phyloP scores from a whole-genome alignment of 2,329 filamentous ascomycete genomes.

The Macroventuria anomochaeta region DNA sequence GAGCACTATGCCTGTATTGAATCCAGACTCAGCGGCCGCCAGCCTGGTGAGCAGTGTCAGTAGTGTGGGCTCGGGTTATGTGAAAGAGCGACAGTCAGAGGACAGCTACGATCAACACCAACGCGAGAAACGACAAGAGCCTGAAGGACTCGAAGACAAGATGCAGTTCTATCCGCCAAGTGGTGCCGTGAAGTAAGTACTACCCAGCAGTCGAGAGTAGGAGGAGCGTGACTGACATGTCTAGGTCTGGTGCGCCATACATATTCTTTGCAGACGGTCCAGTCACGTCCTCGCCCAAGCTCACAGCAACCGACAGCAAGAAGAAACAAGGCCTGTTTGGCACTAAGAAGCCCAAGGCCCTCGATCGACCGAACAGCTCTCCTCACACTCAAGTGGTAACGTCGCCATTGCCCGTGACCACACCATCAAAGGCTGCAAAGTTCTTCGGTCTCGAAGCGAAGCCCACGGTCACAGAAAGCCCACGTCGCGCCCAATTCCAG shows the following conservation, averaged over 20 bases:
- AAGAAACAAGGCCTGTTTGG: constrained; percentile 28
- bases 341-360: constrained; percentile 20
- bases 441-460: constrained; percentile 25
- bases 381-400: constrained; percentile 2
- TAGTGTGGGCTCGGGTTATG: not conserved
- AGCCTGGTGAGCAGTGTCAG: constrained; percentile 10
- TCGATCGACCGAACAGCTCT: constrained; percentile 16
- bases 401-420: constrained; percentile 27
- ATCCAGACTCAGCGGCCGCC: constrained; percentile 3
- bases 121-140: not conserved
- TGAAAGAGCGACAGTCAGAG: constrained; percentile 7
- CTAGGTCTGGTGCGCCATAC: not conserved
- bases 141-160: not conserved
- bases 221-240: not conserved
- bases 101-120: constrained; percentile 6
- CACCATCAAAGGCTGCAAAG: constrained; percentile 31
- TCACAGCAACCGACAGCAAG: constrained; percentile 13
- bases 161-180: constrained; percentile 2
- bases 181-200: constrained; percentile 2
- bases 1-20: constrained; percentile 23
- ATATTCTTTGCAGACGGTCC: not conserved
- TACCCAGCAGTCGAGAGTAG: not conserved
- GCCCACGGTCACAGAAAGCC: not conserved
- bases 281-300: constrained; percentile 5
- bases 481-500: not conserved